Conservation (phyloP, 2,329 filamentous ascomycete genomes). For the Fusarium sublunatum region DNA sequence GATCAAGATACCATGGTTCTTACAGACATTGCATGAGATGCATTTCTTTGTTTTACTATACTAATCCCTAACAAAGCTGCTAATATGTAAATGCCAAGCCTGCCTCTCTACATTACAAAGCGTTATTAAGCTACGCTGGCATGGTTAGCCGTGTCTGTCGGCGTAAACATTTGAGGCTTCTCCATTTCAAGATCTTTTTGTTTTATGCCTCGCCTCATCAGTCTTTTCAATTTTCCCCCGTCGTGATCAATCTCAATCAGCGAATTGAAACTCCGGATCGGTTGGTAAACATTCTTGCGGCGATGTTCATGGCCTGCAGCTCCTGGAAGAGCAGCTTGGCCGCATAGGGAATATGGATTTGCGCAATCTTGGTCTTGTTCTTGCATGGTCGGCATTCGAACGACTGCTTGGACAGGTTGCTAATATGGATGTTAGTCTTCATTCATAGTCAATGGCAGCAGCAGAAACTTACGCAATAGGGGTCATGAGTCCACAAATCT, state of each 20-base stretch:
- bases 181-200: constrained; percentile 16
- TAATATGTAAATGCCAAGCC: constrained; percentile 34
- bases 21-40: constrained; percentile 35
- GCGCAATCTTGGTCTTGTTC: constrained; percentile 98
- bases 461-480: constrained; percentile 87
- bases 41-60: constrained; percentile 41
- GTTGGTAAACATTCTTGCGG: constrained; percentile 95
- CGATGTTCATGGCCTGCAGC: constrained; percentile 97
- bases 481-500: constrained; percentile 98
- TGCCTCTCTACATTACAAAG: constrained; percentile 41
- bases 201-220: constrained; percentile 26
- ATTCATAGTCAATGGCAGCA: not conserved
- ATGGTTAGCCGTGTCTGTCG: constrained; percentile 18
- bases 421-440: constrained; percentile 57
- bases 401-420: constrained; percentile 92
- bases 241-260: constrained; percentile 53
- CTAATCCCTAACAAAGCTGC: constrained; percentile 30
- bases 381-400: constrained; percentile 98
- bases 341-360: constrained; percentile 97
- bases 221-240: constrained; percentile 14
- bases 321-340: constrained; percentile 99
- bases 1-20: constrained; percentile 19
- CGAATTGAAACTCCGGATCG: constrained; percentile 79
- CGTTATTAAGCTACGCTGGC: constrained; percentile 21
- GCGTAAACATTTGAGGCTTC: constrained; percentile 9